Base-by-base conservation (phyloP, 495 filamentous ascomycete genomes). In the Aspergillus egyptiacus region DNA sequence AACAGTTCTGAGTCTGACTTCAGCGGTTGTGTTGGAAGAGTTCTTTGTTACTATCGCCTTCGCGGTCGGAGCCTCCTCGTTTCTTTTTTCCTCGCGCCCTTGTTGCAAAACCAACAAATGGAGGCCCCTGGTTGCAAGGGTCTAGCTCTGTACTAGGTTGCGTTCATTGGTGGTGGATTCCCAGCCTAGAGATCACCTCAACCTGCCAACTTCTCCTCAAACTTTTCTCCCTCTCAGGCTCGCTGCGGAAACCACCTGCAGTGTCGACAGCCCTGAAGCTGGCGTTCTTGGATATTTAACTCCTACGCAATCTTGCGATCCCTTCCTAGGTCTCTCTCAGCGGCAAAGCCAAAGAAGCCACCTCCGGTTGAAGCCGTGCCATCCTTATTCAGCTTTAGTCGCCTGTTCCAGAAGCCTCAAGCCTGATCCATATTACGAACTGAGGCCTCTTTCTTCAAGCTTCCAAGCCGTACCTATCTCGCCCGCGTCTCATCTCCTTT, bases 71-170 rank as follows among this genome's bases (percentile, higher is more conserved):
- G 14, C 23, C 24, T 36, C 14, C 5, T 44, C 25, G 13, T 51
- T 34, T 34, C 34, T 50, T 42, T 51, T 28, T 51, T 33, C 24
- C 25, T 32, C 15, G 8, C 9, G 28, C 36, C 47, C 47, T 50
- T 11, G 20, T 42, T 27, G 28, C 37, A 50, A 23, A 9, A 18
- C 37, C 30, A 33, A 20, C 38, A 43, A 50, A 50, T 50, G 31
- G 15, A 18, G 25, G 2, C 22, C 30, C 27, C 14, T 50, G 17
- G 39, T 50, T 43, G 31, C 37, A 43, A 43, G 14, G 38, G 30
- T 23, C 25, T 18, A 10, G n/a, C 27, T 20, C 24, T 27, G 35
- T 39, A 23, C 46, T 39, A 32, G 27, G 24, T n/a, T n/a, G n/a
- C n/a, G 13, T 43, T n/a, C 30, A 5, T 45, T 45, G 32, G 32